These are phyloP conservation scores for Flaveria bidentis DNA, from an alignment of 129 eudicot genomes.

Conservation along the genomic window DNA sequence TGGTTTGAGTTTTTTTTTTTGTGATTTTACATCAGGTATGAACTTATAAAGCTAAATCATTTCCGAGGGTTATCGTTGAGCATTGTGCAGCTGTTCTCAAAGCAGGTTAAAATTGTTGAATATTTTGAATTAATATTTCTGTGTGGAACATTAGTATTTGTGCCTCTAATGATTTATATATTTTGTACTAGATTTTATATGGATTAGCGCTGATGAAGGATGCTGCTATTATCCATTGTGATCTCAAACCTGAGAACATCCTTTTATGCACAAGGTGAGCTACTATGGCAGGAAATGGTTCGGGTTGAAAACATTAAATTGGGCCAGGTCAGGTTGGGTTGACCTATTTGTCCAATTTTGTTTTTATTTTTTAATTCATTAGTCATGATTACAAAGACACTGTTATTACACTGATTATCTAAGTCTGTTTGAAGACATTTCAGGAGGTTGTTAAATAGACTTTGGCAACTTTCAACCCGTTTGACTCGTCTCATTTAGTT, in stretches of 20 bases:
- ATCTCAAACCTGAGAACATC: conserved; percentile 95
- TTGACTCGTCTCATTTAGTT: neutral
- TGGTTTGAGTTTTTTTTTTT: conserved; percentile 15
- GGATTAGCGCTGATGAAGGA: conserved; percentile 97
- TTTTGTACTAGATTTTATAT: conserved; percentile 65
- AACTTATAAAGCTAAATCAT: conserved; percentile 79
- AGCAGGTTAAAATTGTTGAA: conserved; percentile 57
- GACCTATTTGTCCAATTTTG: neutral
- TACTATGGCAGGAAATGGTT: conserved; percentile 11
- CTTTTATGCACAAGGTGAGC: conserved; percentile 85
- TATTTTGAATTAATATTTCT: conserved; percentile 11
- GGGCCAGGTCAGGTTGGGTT: neutral
- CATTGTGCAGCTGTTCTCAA: conserved; percentile 87
- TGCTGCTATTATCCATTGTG: conserved; percentile 97
- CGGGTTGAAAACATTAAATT: neutral
- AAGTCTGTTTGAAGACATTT: neutral
- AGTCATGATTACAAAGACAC: neutral
- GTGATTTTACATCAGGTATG: conserved; percentile 59
- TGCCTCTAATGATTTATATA: conserved; percentile 14
- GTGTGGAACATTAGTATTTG: conserved; percentile 1
- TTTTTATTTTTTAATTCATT: neutral
- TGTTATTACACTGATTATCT: neutral
- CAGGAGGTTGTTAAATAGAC: neutral
- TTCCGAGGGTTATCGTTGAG: conserved; percentile 88
- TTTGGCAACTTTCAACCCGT: conserved; percentile 4